Evolutionary conservation across 352 stramenopile genomes (phyloP).

Genomic region (Phytopythium delawarense): DNA sequence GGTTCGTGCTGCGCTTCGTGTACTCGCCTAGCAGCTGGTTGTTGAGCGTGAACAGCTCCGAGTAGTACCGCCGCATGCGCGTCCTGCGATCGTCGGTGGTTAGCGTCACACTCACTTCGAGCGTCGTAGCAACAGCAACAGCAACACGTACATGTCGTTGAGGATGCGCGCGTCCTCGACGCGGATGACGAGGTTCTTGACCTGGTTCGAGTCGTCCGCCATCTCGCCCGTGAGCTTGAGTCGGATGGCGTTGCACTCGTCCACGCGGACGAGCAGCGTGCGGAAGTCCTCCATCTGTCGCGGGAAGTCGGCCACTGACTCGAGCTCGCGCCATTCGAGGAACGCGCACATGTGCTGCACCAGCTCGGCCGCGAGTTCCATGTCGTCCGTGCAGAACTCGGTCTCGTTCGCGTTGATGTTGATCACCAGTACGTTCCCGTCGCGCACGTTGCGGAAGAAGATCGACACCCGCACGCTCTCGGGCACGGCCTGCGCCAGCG

Average conservation of each 20-base stretch:
- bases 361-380: conserved; percentile 82
- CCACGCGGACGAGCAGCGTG: conserved; percentile 65
- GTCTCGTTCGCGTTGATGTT: conserved; percentile 51
- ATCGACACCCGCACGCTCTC: conserved; percentile 41
- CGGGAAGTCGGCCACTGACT: conserved; percentile 84
- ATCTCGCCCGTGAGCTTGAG: conserved; percentile 91
- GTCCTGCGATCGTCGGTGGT: conserved; percentile 22
- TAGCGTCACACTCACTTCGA: background rate
- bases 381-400: conserved; percentile 74
- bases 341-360: conserved; percentile 85
- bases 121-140: background rate
- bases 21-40: conserved; percentile 90
- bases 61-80: conserved; percentile 86
- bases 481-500: conserved; percentile 31
- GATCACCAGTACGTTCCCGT: conserved; percentile 46
- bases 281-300: conserved; percentile 85
- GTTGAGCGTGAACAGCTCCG: conserved; percentile 90
- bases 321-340: conserved; percentile 84
- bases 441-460: conserved; percentile 57
- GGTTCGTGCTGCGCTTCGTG: conserved; percentile 90
- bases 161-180: conserved; percentile 91
- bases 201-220: conserved; percentile 89
- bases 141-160: conserved; percentile 84
- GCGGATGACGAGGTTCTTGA: conserved; percentile 90
- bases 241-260: conserved; percentile 86